Evolutionary conservation across 345 rosid species (phyloP).

Genomic region (Euphorbia pulcherrima): DNA sequence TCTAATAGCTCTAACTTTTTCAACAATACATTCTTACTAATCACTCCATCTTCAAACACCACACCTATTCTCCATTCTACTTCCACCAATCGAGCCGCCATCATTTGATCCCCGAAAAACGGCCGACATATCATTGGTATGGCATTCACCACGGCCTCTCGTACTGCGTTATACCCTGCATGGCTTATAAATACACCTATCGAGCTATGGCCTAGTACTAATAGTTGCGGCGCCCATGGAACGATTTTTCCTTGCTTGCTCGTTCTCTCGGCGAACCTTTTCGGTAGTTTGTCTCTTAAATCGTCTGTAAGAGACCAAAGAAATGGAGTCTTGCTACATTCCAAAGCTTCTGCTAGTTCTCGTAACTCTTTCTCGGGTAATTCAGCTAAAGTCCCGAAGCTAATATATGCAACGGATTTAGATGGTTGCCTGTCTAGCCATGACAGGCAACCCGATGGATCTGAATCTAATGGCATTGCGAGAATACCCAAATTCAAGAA

Average conservation of each 20-base stretch:
- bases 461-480: constrained; percentile 7
- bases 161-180: constrained; percentile 64
- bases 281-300: constrained; percentile 26
- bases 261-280: constrained; percentile 39
- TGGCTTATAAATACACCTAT: constrained; percentile 60
- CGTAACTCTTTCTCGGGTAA: constrained; percentile 31
- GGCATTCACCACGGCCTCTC: constrained; percentile 59
- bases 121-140: constrained; percentile 81
- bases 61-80: constrained; percentile 58
- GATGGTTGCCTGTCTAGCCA: constrained; percentile 55
- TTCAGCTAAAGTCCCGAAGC: constrained; percentile 52
- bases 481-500: too few species aligned
- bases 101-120: constrained; percentile 53
- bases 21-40: constrained; percentile 29
- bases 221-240: constrained; percentile 57
- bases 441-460: constrained; percentile 28
- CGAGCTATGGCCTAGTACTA: constrained; percentile 40
- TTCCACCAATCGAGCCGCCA: constrained; percentile 44
- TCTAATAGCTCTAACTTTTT: constrained; percentile 30
- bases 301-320: constrained; percentile 54
- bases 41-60: constrained; percentile 39
- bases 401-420: constrained; percentile 46
- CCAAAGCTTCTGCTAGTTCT: constrained; percentile 55
- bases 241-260: constrained; percentile 41
- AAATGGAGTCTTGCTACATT: constrained; percentile 44